A percentile compares a stretch with the other conserved stretches of the same genome.
Conservation (phyloP, 768 basidiomycete species). For the Coprinopsis sp. region DNA sequence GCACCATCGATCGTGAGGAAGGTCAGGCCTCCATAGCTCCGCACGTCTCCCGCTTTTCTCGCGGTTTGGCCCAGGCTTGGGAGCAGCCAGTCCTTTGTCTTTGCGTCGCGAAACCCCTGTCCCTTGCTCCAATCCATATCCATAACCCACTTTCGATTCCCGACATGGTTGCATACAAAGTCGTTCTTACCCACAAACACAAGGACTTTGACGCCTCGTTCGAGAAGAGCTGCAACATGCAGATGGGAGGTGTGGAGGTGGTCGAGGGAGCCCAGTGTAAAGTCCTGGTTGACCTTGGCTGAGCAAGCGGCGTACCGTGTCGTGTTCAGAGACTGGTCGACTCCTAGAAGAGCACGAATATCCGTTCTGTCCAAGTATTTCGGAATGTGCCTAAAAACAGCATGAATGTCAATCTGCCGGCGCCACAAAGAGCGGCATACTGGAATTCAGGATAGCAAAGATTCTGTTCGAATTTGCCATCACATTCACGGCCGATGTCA, state of each 20-base stretch:
- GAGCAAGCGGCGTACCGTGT: slow-evolving; percentile 33
- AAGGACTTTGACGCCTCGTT: slow-evolving; percentile 63
- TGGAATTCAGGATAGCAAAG: slow-evolving; percentile 59
- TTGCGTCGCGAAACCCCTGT: slow-evolving; percentile 32
- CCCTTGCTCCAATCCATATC: slow-evolving; percentile 68
- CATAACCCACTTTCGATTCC: slow-evolving; percentile 69
- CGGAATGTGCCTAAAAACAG: slow-evolving; percentile 41
- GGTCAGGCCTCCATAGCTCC: slow-evolving; percentile 48
- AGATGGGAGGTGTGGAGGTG: slow-evolving; percentile 40
- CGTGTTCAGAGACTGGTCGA: slow-evolving; percentile 39
- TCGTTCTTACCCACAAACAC: slow-evolving; percentile 69
- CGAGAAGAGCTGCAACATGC: slow-evolving; percentile 64
- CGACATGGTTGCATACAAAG: slow-evolving; percentile 73
- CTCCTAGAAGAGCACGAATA: slow-evolving; percentile 55
- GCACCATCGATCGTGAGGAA: slow-evolving; percentile 62
- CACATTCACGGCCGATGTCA: slow-evolving; percentile 61
- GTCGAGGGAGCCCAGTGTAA: slow-evolving; percentile 45
- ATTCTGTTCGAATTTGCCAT: slow-evolving; percentile 38
- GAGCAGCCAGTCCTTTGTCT: slow-evolving; percentile 58
- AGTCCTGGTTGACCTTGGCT: slow-evolving; percentile 41
- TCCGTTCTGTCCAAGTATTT: slow-evolving; percentile 58
- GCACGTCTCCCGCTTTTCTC: slow-evolving; percentile 33
- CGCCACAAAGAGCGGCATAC: slow-evolving; percentile 12
- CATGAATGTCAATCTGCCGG: not conserved
- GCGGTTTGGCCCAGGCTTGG: no score